Conservation (phyloP, 768 basidiomycete genomes). For the Amanita inopinata region DNA sequence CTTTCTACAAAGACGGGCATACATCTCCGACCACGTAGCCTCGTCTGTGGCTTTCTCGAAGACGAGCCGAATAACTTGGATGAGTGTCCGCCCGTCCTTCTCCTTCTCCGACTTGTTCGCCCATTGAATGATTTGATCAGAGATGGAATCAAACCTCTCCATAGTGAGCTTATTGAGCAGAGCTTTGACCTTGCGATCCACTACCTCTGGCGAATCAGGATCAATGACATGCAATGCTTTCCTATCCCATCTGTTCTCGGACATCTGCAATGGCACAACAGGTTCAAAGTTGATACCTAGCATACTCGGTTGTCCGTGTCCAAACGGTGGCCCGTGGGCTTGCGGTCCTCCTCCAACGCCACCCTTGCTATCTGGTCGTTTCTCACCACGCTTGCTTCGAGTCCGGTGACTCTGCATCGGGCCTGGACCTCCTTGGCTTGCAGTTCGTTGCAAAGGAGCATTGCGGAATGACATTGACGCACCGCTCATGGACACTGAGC, state of each 20-base stretch:
- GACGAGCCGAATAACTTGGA: conserved; percentile 91
- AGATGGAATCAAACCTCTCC: conserved; percentile 95
- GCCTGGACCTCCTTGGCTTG: conserved; percentile 54
- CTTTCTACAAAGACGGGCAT: conserved; percentile 88
- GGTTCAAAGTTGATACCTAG: conserved; percentile 39
- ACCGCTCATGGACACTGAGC: conserved; percentile 50
- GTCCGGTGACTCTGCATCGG: conserved; percentile 48
- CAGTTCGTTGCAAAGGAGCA: conserved; percentile 58
- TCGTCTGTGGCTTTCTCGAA: conserved; percentile 98
- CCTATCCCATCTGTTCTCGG: conserved; percentile 81
- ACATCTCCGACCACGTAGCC: conserved; percentile 95
- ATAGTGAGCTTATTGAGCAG: conserved; percentile 94
- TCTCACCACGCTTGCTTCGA: conserved; percentile 78
- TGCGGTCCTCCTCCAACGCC: conserved; percentile 21
- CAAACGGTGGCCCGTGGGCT: conserved; percentile 25
- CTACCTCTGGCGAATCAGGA: conserved; percentile 68
- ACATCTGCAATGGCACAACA: conserved; percentile 64
- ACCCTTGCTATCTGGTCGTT: conserved; percentile 51
- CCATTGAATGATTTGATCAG: conserved; percentile 90
- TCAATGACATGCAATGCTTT: conserved; percentile 37
- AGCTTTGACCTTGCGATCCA: conserved; percentile 87
- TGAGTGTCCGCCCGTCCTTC: conserved; percentile 88
- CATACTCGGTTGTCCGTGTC: conserved; percentile 21
- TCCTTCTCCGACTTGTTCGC: conserved; percentile 91
- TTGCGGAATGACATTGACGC: conserved; percentile 44